Conservation (phyloP, 2,329 filamentous ascomycete genomes). For the Alternaria angustiovoidea region DNA sequence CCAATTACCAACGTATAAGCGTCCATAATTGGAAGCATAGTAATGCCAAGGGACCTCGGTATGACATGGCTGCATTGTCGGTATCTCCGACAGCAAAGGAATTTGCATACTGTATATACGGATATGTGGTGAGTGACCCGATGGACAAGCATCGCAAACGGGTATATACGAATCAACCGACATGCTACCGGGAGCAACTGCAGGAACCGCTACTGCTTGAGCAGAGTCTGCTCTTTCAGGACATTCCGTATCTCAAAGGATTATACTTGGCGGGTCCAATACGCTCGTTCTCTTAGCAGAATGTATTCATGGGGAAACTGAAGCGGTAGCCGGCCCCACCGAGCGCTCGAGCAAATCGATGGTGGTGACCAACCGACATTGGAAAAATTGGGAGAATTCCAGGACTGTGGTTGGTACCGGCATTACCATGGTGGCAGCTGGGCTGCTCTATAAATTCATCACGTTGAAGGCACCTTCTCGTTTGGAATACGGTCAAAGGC, state of each 20-base stretch:
- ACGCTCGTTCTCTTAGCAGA: conserved; percentile 2
- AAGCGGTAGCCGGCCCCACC: conserved; percentile 14
- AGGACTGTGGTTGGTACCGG: not conserved
- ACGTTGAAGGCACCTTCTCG: not conserved
- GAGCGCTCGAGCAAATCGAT: conserved; percentile 1
- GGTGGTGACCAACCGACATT: not conserved
- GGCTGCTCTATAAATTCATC: not conserved
- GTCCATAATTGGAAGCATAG: conserved; percentile 4
- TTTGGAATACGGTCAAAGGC: conserved; percentile 22
- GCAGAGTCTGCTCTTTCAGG: conserved; percentile 4
- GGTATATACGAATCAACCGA: not conserved
- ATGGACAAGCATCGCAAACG: not conserved
- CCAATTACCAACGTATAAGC: conserved; percentile 7
- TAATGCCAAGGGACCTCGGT: conserved; percentile 18
- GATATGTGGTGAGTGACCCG: not conserved
- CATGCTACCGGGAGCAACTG: not conserved
- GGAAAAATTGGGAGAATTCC: not conserved
- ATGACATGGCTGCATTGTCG: conserved; percentile 17
- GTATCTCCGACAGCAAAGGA: conserved; percentile 4
- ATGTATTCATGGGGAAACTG: conserved; percentile 13
- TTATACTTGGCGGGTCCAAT: conserved; percentile 9
- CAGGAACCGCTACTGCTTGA: conserved; percentile 3
- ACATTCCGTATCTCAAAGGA: conserved; percentile 4
- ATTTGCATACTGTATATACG: not conserved
- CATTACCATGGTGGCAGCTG: not conserved